phyloP scores from a whole-genome alignment of 345 rosid genomes.

The Nephelium lappaceum region DNA sequence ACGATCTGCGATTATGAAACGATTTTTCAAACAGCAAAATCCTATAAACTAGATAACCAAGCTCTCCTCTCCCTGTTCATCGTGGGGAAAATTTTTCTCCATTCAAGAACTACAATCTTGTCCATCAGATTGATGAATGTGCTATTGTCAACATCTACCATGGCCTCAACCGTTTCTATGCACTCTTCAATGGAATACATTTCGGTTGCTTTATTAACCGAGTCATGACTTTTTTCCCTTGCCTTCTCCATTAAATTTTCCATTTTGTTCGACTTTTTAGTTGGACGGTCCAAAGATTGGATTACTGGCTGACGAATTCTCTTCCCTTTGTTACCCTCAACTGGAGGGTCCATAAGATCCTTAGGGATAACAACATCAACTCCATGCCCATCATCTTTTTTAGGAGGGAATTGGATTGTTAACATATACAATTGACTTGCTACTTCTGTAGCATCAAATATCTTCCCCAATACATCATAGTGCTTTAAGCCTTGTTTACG shows the following conservation, averaged over 20 bases:
- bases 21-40: too few relatives aligned
- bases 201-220: not conserved
- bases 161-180: not conserved
- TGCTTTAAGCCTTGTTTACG: not conserved
- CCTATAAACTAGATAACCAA: not conserved
- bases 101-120: not conserved
- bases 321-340: too few relatives aligned
- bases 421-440: not conserved
- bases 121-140: not conserved
- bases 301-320: not conserved
- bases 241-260: not conserved
- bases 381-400: not conserved
- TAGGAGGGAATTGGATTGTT: not conserved
- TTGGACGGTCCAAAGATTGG: not conserved
- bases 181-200: not conserved
- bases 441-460: not conserved
- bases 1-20: too few relatives aligned
- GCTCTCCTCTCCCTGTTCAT: not conserved
- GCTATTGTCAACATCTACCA: not conserved
- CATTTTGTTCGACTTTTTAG: not conserved
- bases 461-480: not conserved
- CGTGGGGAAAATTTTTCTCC: not conserved
- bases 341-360: too few relatives aligned
- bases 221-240: not conserved
- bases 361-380: too few relatives aligned